Conservation (phyloP, 1,139 yeast genomes). For the Blastobotrys apis region DNA sequence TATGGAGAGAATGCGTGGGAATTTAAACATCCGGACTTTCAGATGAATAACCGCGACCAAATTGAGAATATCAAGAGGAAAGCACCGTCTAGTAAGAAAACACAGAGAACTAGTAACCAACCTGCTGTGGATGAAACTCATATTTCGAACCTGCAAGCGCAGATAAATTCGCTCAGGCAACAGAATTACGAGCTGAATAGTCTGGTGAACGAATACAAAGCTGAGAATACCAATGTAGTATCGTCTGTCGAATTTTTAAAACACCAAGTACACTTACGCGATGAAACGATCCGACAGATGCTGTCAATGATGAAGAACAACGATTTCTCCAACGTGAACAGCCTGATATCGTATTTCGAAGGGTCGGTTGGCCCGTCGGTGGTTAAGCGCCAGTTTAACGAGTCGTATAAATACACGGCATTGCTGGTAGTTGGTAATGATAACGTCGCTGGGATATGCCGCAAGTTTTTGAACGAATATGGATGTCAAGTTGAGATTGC, state of each 20-base stretch:
- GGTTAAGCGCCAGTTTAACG: too few species aligned
- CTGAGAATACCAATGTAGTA: neutral
- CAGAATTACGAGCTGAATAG: neutral
- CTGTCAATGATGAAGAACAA: neutral
- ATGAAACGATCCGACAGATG: neutral
- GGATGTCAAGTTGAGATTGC: constrained; percentile 94
- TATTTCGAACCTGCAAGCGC: constrained; percentile 13
- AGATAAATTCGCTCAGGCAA: constrained; percentile 8
- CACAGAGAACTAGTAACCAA: constrained; percentile 14
- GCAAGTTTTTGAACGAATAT: constrained; percentile 73
- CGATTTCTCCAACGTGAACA: neutral
- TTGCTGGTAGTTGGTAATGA: constrained; percentile 82
- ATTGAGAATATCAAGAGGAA: constrained; percentile 77
- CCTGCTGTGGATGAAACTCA: neutral
- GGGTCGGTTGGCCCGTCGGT: neutral
- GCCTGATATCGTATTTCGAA: neutral
- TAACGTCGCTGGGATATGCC: constrained; percentile 51
- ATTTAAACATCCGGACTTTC: constrained; percentile 86
- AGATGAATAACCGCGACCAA: constrained; percentile 62
- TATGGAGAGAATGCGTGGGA: constrained; percentile 85
- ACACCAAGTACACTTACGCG: neutral
- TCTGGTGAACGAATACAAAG: neutral
- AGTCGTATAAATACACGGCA: constrained; percentile 35
- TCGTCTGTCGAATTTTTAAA: neutral
- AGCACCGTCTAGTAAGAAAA: constrained; percentile 47